Evolutionary conservation across 1,139 yeast genomes (phyloP).

Genomic region (Nadsonia starkeyi-henricii): DNA sequence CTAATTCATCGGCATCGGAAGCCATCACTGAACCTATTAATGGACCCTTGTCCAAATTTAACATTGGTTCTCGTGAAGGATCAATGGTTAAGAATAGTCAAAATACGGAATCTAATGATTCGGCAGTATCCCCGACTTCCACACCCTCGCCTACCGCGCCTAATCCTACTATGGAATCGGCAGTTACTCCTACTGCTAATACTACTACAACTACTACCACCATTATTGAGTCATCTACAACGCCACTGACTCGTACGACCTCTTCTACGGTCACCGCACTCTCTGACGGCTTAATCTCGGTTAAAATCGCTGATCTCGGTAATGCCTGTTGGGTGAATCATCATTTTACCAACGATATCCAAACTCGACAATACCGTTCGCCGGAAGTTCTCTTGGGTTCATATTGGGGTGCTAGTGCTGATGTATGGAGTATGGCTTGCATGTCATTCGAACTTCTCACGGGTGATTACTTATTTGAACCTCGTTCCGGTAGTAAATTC

Average conservation of each 20-base stretch:
- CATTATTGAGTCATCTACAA: background rate
- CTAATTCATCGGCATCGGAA: conserved; percentile 1
- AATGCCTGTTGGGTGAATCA: conserved; percentile 65
- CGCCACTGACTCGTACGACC: conserved; percentile 1
- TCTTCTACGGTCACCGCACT: conserved; percentile 12
- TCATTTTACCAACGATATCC: conserved; percentile 74
- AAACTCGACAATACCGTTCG: conserved; percentile 73
- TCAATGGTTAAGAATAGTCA: conserved; percentile 4
- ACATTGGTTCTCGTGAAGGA: conserved; percentile 7
- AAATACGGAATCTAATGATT: background rate
- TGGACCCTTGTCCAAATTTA: conserved; percentile 14
- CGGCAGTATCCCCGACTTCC: background rate
- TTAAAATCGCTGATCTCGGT: conserved; percentile 75
- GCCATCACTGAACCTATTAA: conserved; percentile 11
- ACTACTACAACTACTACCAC: conserved; percentile 2
- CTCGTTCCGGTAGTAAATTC: conserved; percentile 49
- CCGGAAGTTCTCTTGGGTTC: conserved; percentile 64
- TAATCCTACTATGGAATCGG: conserved; percentile 4
- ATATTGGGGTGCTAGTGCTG: conserved; percentile 74
- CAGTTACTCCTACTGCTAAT: conserved; percentile 5
- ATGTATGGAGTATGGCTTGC: conserved; percentile 77
- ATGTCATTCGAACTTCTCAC: conserved; percentile 67
- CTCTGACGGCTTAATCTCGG: conserved; percentile 31
- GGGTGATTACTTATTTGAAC: conserved; percentile 77
- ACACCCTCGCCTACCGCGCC: background rate